A percentile compares a stretch with the other conserved stretches of the same genome.
Evolutionary conservation across 805 yeast species (phyloP).

Genomic region (Candida adriatica): DNA sequence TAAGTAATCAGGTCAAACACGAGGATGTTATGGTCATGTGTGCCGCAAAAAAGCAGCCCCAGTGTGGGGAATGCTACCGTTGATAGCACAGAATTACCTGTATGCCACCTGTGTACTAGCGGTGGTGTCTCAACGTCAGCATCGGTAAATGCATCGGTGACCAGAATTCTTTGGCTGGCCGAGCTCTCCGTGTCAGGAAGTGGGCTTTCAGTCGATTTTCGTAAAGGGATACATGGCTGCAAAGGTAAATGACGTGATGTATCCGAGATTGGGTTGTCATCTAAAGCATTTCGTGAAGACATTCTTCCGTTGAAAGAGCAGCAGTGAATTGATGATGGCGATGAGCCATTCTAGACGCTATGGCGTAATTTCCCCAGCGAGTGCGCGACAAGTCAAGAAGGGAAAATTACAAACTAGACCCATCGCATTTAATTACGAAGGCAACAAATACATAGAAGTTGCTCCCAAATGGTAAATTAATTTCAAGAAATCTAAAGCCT

Average conservation of each 20-base stretch:
- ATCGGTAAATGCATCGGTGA: too few relatives aligned
- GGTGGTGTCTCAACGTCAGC: conserved; percentile 8
- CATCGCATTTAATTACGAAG: too few relatives aligned
- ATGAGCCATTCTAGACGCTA: too few relatives aligned
- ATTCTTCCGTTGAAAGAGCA: too few relatives aligned
- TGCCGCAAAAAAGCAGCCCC: conserved; percentile 74
- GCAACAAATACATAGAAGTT: too few relatives aligned
- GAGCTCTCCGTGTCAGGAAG: conserved; percentile 5
- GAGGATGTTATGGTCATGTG: conserved; percentile 75
- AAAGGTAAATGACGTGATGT: conserved; percentile 12
- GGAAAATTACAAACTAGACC: too few relatives aligned
- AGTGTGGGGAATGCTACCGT: conserved; percentile 53
- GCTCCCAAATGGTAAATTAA: too few relatives aligned
- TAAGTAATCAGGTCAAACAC: conserved; percentile 64
- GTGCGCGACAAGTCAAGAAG: too few relatives aligned
- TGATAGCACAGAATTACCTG: conserved; percentile 65
- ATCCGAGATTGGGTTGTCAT: conserved; percentile 15
- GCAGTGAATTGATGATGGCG: too few relatives aligned
- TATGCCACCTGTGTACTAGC: conserved; percentile 70
- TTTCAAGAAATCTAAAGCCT: background rate
- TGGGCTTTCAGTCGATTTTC: conserved; percentile 13
- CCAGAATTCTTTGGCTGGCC: too few relatives aligned
- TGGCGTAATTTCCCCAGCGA: too few relatives aligned
- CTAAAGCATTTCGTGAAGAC: conserved; percentile 13
- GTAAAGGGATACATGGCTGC: conserved; percentile 14